Percentiles rank a stretch among this genome's conserved stretches.
Evolutionary conservation across 2,329 filamentous ascomycete genomes (phyloP).

Genomic region (Emericellopsis atlantica): DNA sequence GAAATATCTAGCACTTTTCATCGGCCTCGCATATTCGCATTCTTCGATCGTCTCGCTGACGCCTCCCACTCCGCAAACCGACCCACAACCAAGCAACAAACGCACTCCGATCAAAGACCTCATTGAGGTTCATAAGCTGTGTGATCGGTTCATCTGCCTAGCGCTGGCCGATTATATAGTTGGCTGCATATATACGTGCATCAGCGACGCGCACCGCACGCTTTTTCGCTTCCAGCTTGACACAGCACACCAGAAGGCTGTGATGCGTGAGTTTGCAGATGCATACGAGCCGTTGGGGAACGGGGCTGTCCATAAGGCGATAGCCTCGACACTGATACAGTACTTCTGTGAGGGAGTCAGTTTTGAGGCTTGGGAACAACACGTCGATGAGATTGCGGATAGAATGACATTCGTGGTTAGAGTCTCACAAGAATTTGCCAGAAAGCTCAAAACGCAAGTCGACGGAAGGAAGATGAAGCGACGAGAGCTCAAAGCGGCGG

Average conservation of each 20-base stretch:
- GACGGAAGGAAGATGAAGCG: conserved; percentile 12
- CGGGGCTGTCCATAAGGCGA: conserved; percentile 9
- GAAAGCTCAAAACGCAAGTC: conserved; percentile 12
- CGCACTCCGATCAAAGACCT: conserved; percentile 16
- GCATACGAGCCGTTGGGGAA: conserved; percentile 17
- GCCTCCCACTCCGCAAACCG: conserved; percentile 9
- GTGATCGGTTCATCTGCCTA: conserved; percentile 19
- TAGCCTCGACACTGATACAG: conserved; percentile 12
- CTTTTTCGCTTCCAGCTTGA: conserved; percentile 14
- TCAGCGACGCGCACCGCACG: conserved; percentile 18
- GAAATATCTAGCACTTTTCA: conserved; percentile 18
- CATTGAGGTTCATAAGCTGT: conserved; percentile 22
- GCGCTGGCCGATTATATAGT: conserved; percentile 15
- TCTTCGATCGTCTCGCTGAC: conserved; percentile 17
- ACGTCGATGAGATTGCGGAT: conserved; percentile 6
- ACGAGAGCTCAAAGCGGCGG: conserved; percentile 11
- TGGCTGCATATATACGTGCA: conserved; percentile 15
- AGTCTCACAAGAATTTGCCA: conserved; percentile 17
- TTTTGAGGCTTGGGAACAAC: conserved; percentile 13
- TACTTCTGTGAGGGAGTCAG: conserved; percentile 19
- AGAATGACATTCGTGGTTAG: conserved; percentile 11
- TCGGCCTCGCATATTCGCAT: conserved; percentile 20
- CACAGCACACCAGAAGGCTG: conserved; percentile 11
- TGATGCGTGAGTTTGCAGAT: conserved; percentile 21
- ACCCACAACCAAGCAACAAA: conserved; percentile 12